Base-by-base conservation (phyloP, 2,329 filamentous ascomycete genomes). In the Colletotrichum higginsianum region DNA sequence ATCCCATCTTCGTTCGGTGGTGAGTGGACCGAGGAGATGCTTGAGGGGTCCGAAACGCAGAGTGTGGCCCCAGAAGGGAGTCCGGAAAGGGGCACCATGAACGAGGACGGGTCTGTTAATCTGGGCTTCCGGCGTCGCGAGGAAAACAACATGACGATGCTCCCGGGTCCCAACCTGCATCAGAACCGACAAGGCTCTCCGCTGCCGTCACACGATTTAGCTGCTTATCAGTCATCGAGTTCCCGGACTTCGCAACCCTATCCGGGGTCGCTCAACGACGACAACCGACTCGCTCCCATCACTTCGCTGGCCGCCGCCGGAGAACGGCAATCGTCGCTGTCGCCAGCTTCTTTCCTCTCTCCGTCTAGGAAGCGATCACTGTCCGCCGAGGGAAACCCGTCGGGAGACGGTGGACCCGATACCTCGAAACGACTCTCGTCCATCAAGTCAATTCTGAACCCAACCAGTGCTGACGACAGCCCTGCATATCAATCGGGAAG, bases 371-470 rank as follows among this genome's bases (percentile, higher is more conserved):
- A 94, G 81, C 87, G 92, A 7, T 92, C 91, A 0, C 92, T 93
- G 74, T 93, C 91, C 0, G 84, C 87, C 0, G 88, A 90, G 47
- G 77, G 78, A n/a, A 77, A 80, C 23, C 76, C 69, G n/a, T 68
- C 75, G 9, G 76, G 78, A 42, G 83, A 85, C 47, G 75, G 77
- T n/a, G 82, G 82, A 2, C 81, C 84, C 30, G 86, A 89, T 35
- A 82, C 82, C 47, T 82, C 89, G 52, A 87, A 92, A 78, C 89
- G 93, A 16, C 82, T 94, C 4, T 93, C 91, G 21, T 94, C 92
- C 3, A 95, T 95, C 73, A 93, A 91, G 74, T 93, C 92, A 6
- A 92, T 95, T 55, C 82, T 95, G 15, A 95, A 94, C 74, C 90
- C 90, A 3, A 77, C 82, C 18, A 76, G 77, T 80, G 6, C 67